phyloP scores from a whole-genome alignment of 2,329 filamentous ascomycete genomes.

The Gliomastix tumulicola region DNA sequence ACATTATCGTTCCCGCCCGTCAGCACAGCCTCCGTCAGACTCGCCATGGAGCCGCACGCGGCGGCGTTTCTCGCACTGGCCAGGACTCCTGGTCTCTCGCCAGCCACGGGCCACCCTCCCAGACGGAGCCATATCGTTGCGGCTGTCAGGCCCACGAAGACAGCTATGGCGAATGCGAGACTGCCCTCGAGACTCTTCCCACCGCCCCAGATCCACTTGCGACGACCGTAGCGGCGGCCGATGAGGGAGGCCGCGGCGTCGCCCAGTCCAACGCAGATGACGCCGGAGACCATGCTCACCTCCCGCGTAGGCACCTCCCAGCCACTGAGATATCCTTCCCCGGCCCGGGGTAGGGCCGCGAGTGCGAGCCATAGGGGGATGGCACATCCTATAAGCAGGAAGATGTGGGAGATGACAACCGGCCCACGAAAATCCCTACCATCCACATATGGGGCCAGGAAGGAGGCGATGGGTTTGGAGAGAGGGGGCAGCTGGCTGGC shows the following conservation, averaged over 20 bases:
- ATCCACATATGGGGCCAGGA: conserved; percentile 90
- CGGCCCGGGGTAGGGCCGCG: conserved; percentile 56
- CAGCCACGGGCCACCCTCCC: conserved; percentile 63
- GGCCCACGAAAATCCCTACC: conserved; percentile 88
- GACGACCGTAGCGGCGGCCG: conserved; percentile 75
- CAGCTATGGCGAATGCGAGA: conserved; percentile 73
- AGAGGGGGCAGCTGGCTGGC: conserved; percentile 88
- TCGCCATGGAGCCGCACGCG: conserved; percentile 71
- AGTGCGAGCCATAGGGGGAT: conserved; percentile 89
- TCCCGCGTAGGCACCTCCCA: conserved; percentile 75
- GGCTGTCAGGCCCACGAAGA: conserved; percentile 64
- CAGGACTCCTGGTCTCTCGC: conserved; percentile 26
- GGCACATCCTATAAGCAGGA: conserved; percentile 88
- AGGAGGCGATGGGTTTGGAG: conserved; percentile 76
- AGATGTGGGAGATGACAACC: conserved; percentile 93
- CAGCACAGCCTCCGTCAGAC: conserved; percentile 87
- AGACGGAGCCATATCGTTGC: conserved; percentile 68
- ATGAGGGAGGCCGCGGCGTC: conserved; percentile 90
- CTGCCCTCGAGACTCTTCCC: conserved; percentile 92
- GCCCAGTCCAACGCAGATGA: conserved; percentile 91
- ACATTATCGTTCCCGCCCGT: conserved; percentile 99
- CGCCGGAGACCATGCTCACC: conserved; percentile 83
- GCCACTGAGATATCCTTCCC: conserved; percentile 48
- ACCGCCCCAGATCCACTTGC: conserved; percentile 95
- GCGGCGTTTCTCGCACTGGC: conserved; percentile 55